Base-by-base conservation (phyloP, 177 flowering plant species). In the Vitis hybrid region DNA sequence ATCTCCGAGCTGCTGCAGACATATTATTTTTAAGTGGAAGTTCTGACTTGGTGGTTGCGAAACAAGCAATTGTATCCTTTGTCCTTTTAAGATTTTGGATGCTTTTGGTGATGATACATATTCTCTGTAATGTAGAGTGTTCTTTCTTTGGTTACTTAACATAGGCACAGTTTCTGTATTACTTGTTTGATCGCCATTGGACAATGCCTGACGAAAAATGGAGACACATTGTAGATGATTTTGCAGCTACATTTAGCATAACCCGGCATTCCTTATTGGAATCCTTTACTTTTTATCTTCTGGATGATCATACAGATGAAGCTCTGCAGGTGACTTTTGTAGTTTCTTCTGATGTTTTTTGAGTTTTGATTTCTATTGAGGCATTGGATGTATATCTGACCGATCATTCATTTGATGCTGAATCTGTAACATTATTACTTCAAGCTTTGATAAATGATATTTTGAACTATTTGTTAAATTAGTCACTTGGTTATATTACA, bases 51-150 rank as follows among this genome's bases (percentile, higher is more conserved):
- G 92, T 92, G 66, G 84, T 94, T 69, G 97, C 99, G 4, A 96
- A 96, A 77, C 87, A 79, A 75, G 97, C 99, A 55, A 96, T 90
- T 77, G 99, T 96, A 96, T 96, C 97, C 99, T 86, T 77, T 44
- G 24, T 50, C 8, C 64, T 33, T 38, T 24, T 20, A 31, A 13
- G 59, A 20, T 60, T 11, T 7, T 70, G 61, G 11, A 61, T 57
- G 19, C n/a, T 74, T 53, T 24, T 31, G 17, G n/a, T 31, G 14
- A 10, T 54, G 17, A 59, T 12, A 66, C 7, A 9, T n/a, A 49
- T 13, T 17, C 4, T 24, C 15, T 51, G 10, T 50, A 17, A 33
- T 28, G 38, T 31, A 64, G 72, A 9, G 49, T 15, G 56, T 2
- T 49, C 28, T 63, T 15, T 28, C n/a, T 38, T 71, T 70, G 62